Base-by-base conservation (phyloP, 2,329 filamentous ascomycete genomes). In the Anisogramma anomala region DNA sequence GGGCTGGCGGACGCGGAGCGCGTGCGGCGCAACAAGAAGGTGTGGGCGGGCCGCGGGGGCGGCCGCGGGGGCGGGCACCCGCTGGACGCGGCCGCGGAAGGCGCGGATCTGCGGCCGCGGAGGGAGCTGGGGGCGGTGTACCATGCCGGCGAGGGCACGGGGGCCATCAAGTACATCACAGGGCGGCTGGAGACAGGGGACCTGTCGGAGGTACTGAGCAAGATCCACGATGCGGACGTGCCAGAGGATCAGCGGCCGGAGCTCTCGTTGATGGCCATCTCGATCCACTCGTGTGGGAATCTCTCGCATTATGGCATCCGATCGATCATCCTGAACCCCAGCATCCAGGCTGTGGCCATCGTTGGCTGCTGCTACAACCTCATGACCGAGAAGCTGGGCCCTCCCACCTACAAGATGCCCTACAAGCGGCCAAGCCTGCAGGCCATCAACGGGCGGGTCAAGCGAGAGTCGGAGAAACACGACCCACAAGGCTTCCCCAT, bases 291-390 rank as follows among this genome's bases (percentile, higher is more conserved):
- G 0, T 98, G 91, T 57, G 91, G 91, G 20, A 96, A 98, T 52
- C 77, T 98, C n/a, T 83, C 93, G 1, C 91, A 98, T 59, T 88
- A 93, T 56, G 91, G 84, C 8, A 80, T 98, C 43, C 79, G 85
- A 11, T 93, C 89, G 1, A 72, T 98, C 15, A 63, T 88, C 2
- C 64, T 93, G 43, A 96, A 95, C 56, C 81, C 83, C 0, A 74
- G 79, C 4, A 88, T 96, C 41, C 77, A 78, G 23, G 86, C 87
- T n/a, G 82, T 96, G 17, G 89, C 89, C 43, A 88, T 98, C 57
- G 86, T 98, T 46, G 91, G 91, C 34, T 98, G 91, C 67, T 98
- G 91, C 69, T 96, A 98, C 69, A 98, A 98, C 54, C 76, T 96
- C 5, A 67, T 96, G 51, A 95, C 89, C 0, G 91, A 96, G 62